phyloP scores from a whole-genome alignment of 1,284 basidiomycete genomes.

The Pisolithus thermaeus region DNA sequence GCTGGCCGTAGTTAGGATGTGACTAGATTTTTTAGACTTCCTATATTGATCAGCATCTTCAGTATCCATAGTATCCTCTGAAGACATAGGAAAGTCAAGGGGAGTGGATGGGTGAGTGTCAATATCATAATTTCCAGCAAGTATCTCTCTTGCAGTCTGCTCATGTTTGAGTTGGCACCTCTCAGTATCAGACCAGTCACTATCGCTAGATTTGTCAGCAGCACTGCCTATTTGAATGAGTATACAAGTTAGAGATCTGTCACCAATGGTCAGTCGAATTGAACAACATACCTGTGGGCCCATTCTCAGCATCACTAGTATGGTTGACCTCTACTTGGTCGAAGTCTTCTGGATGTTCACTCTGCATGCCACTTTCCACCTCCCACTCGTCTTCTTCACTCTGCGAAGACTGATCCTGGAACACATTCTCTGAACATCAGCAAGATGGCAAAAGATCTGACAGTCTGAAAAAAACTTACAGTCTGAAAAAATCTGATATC shows the following conservation, averaged over 20 bases:
- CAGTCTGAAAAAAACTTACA: too few species aligned
- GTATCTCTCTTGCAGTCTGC: neutral
- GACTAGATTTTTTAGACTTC: neutral
- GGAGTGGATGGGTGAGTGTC: neutral
- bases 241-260: too few species aligned
- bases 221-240: neutral
- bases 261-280: neutral
- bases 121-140: neutral
- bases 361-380: neutral
- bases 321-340: too few species aligned
- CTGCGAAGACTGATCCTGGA: neutral
- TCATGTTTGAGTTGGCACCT: neutral
- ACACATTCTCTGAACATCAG: neutral
- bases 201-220: neutral
- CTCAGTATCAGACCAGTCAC: neutral
- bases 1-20: neutral
- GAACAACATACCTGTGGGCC: neutral
- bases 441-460: too few species aligned
- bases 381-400: neutral
- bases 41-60: too few species aligned
- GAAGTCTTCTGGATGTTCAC: neutral
- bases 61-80: neutral
- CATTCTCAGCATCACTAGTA: neutral
- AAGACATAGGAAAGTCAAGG: neutral
- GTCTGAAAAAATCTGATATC: too few species aligned